Percentiles rank a stretch among this genome's conserved stretches.
Evolutionary conservation across 495 filamentous ascomycete species (phyloP).

Genomic region (Penicillium macrosclerotiorum): DNA sequence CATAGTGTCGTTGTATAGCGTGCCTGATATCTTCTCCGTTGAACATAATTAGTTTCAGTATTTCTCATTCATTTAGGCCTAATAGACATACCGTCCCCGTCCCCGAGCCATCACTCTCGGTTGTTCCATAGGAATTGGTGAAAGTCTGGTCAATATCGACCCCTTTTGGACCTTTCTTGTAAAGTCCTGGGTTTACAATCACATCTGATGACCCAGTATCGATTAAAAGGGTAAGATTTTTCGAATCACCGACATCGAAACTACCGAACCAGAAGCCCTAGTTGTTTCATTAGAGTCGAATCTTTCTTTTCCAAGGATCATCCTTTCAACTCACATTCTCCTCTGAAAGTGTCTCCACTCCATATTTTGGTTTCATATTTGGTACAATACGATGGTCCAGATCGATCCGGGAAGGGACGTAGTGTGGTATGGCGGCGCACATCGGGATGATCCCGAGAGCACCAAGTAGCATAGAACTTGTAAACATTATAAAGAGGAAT

Average conservation of each 20-base stretch:
- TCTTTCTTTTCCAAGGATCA: neutral
- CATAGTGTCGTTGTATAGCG: constrained; percentile 12
- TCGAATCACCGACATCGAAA: constrained; percentile 2
- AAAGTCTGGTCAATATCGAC: constrained; percentile 7
- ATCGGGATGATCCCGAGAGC: neutral
- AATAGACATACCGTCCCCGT: constrained; percentile 7
- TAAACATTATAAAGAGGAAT: neutral
- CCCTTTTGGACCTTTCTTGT: neutral
- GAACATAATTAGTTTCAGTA: neutral
- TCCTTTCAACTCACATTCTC: neutral
- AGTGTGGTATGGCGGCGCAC: neutral
- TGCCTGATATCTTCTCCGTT: constrained; percentile 5
- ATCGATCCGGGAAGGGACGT: neutral
- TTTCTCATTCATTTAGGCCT: neutral
- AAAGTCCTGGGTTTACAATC: constrained; percentile 14
- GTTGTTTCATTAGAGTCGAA: neutral
- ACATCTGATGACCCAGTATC: constrained; percentile 16
- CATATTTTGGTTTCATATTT: neutral
- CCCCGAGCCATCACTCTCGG: constrained; percentile 15
- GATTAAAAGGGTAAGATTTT: constrained; percentile 4
- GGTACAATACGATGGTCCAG: neutral
- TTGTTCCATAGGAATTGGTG: constrained; percentile 9
- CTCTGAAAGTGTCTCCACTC: neutral
- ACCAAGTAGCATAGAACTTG: neutral
- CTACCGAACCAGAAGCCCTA: constrained; percentile 4